Conservation (phyloP, 371 early-diverging fungal species). For the Conidiobolus incongruus region DNA sequence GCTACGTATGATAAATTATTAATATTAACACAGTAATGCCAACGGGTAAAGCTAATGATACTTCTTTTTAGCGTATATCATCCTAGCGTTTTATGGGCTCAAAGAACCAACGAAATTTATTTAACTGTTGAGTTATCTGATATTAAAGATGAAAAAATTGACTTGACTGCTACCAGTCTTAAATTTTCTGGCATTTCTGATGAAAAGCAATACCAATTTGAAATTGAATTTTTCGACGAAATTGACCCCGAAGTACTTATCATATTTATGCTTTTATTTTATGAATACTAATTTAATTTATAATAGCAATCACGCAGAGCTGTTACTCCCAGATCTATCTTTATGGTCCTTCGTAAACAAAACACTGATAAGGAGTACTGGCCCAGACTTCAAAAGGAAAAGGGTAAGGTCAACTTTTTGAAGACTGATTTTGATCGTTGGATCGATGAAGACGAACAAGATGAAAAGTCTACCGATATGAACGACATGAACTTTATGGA, state of each 20-base stretch:
- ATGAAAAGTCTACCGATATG: slow-evolving; percentile 29
- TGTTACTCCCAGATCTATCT: slow-evolving; percentile 34
- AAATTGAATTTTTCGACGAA: slow-evolving; percentile 44
- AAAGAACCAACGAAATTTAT: slow-evolving; percentile 55
- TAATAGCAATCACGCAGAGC: slow-evolving; percentile 38
- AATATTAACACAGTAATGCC: not conserved
- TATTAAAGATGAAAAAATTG: slow-evolving; percentile 26
- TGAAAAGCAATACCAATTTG: slow-evolving; percentile 44
- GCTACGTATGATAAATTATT: not conserved
- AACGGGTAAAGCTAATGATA: no score
- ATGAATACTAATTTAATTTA: not conserved
- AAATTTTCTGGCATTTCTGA: slow-evolving; percentile 35
- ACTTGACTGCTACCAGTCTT: slow-evolving; percentile 28
- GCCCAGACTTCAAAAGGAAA: slow-evolving; percentile 59
- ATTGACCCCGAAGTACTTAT: slow-evolving; percentile 44
- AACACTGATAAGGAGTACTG: slow-evolving; percentile 42
- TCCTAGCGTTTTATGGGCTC: slow-evolving; percentile 83
- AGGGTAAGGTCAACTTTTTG: slow-evolving; percentile 43
- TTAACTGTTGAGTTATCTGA: slow-evolving; percentile 71
- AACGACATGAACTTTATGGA: slow-evolving; percentile 33
- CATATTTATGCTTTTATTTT: not conserved
- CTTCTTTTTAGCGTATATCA: slow-evolving; percentile 10
- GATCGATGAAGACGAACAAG: slow-evolving; percentile 86
- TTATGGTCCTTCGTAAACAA: slow-evolving; percentile 42
- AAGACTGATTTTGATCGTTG: slow-evolving; percentile 82